Evolutionary conservation across 2,329 filamentous ascomycete genomes (phyloP), one percentile per base, ranked within the genome.

Genomic region (Alternaria metachromatica): DNA sequence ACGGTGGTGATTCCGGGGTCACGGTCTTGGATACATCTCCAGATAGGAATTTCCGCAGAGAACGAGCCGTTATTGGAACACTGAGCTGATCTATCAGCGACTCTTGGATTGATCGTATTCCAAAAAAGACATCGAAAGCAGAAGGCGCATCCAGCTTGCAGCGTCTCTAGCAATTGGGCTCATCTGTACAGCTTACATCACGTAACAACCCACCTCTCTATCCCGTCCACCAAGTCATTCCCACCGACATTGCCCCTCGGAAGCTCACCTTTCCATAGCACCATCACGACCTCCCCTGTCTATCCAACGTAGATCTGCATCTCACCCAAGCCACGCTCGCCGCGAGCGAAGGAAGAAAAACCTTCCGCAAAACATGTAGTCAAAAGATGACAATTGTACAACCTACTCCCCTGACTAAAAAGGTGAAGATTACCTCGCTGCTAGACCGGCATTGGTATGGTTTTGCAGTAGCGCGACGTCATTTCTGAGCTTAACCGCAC

Each of bases 401-500:
- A 37, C 23, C 28, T 53, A n/a, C 13, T 53, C 49, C 30, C 28
- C 49, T 53, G 28, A 53, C 49, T 53, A 53, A 53, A 41, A 41
- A 23, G 49, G 49, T 25, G 20, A 53, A 37, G 49, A 53, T 53
- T 41, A 53, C 11, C 49, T 11, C 2, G 8, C 1, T 7, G 2
- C 49, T 53, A 53, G 49, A 11, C 13, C 28, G 9, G 15, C 10
- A 15, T 53, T 5, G 49, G 20, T 46, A 23, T 25, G 20, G 20
- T 15, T 46, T 23, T 10, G 49, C 37, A 25, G 51, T 60, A 60
- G 58, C 43, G 58, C 28, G 15, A n/a, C 30, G 49, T 53, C 49
- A 53, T 41, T 25, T 18, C n/a, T 12, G 21, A 46, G 58, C 58
- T 60, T 48, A 60, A 55, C n/a, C 58, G 43, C 21, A 37, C 41